Conservation (phyloP, 2,329 filamentous ascomycete species). For the Onygena corvina region DNA sequence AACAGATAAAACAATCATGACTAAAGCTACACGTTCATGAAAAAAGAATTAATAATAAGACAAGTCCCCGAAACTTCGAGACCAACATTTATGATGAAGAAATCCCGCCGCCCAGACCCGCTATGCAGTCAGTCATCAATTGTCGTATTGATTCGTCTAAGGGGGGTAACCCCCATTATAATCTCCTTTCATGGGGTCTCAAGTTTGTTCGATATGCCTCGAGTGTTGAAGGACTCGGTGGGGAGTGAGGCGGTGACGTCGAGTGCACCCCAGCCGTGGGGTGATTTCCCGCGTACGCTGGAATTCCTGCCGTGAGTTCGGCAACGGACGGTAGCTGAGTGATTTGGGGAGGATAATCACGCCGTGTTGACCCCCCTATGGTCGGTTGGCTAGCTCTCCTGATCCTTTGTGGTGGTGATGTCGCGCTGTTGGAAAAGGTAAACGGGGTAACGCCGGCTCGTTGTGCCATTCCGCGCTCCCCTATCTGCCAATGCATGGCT, state of each 20-base stretch:
- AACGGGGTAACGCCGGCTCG: conserved; percentile 65
- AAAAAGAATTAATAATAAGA: conserved; percentile 22
- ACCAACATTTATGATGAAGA: conserved; percentile 16
- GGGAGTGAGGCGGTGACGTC: conserved; percentile 2
- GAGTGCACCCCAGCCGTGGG: conserved; percentile 12
- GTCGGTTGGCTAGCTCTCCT: conserved; percentile 27
- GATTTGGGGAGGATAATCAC: conserved; percentile 1
- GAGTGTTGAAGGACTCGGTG: background rate
- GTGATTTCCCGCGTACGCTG: conserved; percentile 33
- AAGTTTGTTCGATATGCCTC: conserved; percentile 6
- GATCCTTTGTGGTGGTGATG: conserved; percentile 36
- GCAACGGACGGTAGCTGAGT: conserved; percentile 34
- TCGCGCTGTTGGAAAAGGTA: conserved; percentile 49
- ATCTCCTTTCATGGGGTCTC: conserved; percentile 7
- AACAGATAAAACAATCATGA: conserved; percentile 13
- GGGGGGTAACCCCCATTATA: conserved; percentile 18
- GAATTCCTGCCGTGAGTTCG: conserved; percentile 37
- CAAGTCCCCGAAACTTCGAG: conserved; percentile 3
- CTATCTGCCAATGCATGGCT: conserved; percentile 96
- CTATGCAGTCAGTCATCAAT: conserved; percentile 26
- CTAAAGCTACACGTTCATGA: conserved; percentile 20
- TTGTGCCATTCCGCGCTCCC: conserved; percentile 78
- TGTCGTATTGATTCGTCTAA: conserved; percentile 23
- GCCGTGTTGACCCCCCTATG: background rate
- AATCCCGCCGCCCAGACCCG: conserved; percentile 23